Conservation (phyloP, 179 eudicot genomes). For the Amaranthus tricolor region DNA sequence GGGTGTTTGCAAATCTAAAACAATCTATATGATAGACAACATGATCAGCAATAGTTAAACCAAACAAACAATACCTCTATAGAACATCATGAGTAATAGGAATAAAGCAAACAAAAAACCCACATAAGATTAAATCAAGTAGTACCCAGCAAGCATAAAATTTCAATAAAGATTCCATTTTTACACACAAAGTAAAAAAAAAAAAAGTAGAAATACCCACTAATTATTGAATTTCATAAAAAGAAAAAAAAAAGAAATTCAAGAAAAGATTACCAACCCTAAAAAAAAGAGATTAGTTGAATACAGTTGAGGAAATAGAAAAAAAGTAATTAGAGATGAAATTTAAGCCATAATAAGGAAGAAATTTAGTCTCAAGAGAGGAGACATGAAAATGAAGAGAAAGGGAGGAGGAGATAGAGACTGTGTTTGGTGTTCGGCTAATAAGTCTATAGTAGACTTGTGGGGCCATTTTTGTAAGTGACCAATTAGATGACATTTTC, state of each 20-base stretch:
- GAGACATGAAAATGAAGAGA: slow-evolving; percentile 21
- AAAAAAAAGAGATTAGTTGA: not conserved
- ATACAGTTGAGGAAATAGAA: slow-evolving; percentile 15
- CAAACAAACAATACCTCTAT: not conserved
- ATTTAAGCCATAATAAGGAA: slow-evolving; percentile 21
- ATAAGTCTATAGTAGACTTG: slow-evolving; percentile 4
- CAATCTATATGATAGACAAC: not conserved
- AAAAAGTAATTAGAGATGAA: slow-evolving; percentile 13
- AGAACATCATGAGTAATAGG: not conserved
- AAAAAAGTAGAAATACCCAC: not conserved
- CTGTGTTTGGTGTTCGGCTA: not conserved
- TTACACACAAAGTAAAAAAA: not conserved
- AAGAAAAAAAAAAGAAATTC: not conserved
- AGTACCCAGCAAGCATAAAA: not conserved
- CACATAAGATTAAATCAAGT: not conserved
- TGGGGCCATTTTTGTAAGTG: not conserved
- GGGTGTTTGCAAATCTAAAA: not conserved
- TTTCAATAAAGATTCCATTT: slow-evolving; percentile 7
- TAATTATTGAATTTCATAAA: not conserved
- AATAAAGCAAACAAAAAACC: not conserved
- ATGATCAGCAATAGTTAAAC: not conserved
- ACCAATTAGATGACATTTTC: slow-evolving; percentile 19
- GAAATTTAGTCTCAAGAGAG: slow-evolving; percentile 34
- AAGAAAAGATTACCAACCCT: slow-evolving; percentile 5
- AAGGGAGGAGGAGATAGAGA: not conserved